Base-by-base conservation (phyloP, 2,329 filamentous ascomycete genomes). In the Grosmannia huntii region DNA sequence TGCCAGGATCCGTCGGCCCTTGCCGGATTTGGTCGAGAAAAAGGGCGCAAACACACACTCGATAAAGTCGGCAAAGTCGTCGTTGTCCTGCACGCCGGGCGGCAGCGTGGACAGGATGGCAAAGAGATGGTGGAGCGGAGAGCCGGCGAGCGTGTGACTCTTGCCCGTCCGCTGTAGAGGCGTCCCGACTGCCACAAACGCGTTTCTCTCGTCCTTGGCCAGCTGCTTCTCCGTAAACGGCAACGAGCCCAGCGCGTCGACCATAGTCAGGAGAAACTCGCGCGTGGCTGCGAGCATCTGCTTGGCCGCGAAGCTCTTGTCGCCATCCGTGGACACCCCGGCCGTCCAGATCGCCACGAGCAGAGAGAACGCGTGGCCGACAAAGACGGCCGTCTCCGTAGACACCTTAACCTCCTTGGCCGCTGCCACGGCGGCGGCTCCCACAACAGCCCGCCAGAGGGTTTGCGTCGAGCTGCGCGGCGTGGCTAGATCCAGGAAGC, bases 341-440 rank as follows among this genome's bases (percentile, higher is more conserved):
- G 66, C 68, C 21, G 75, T 75, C 89, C 90, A 95, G 2, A 91
- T 70, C 28, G 79, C 81, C 54, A 83, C 80, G 7, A 96, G 72
- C 25, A 90, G 71, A 49, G 83, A 83, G 55, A 92, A 78, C 25
- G 90, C 77, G 49, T 82, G 78, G 25, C 87, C 85, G 61, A 96
- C 79, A 60, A 91, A 92, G 61, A 84, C 81, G 66, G 89, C 87
- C 1, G 90, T 89, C 61, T 97, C 92, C 14, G 81, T 80, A 0
- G 90, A 90, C 7, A 91, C 85, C 65, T 92, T 95, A 64, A 99
- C 86, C 70, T 99, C 94, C 70, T 96, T 95, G 49, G 78, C 80
- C 27, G 85, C 85, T 46, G 87, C 87, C 54, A 80, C 79, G 2
- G 83, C 79, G 28, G 90, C 74, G 1, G 85, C 81, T 4, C 75